phyloP scores from a whole-genome alignment of 2,329 filamentous ascomycete species.

The Colletotrichum orbiculare region DNA sequence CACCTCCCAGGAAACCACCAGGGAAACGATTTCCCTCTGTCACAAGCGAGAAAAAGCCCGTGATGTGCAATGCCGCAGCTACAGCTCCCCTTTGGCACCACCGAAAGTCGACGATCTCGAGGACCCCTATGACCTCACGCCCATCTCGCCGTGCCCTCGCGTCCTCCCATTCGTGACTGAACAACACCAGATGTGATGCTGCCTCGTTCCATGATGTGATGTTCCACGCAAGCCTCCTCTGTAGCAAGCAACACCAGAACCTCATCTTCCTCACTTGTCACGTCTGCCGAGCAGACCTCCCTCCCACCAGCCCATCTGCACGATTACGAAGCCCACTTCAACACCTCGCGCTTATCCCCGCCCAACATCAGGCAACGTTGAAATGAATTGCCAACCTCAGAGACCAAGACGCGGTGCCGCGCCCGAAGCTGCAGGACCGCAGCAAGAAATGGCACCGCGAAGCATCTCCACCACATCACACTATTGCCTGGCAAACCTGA shows the following conservation, averaged over 20 bases:
- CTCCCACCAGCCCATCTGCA: conserved; percentile 15
- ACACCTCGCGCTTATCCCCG: background rate
- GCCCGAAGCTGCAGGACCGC: too few species aligned
- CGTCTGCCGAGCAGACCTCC: background rate
- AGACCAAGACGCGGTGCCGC: too few species aligned
- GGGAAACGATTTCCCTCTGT: background rate
- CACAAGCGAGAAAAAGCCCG: background rate
- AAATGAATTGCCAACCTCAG: too few species aligned
- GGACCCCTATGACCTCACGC: conserved; percentile 36
- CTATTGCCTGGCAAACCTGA: too few species aligned
- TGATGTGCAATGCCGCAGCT: too few species aligned
- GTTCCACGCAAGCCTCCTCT: too few species aligned
- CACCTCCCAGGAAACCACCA: background rate
- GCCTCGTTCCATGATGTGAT: background rate
- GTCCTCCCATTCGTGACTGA: background rate
- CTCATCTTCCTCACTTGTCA: conserved; percentile 24
- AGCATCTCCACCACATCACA: too few species aligned
- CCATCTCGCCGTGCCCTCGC: background rate
- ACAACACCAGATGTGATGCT: background rate
- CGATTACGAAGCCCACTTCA: conserved; percentile 21
- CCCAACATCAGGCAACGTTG: background rate
- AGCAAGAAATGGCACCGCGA: too few species aligned
- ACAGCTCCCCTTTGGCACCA: background rate
- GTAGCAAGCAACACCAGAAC: too few species aligned
- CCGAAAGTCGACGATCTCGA: conserved; percentile 14